Evolutionary conservation across 2,329 filamentous ascomycete species (phyloP).

Genomic region (Fusarium sp.): DNA sequence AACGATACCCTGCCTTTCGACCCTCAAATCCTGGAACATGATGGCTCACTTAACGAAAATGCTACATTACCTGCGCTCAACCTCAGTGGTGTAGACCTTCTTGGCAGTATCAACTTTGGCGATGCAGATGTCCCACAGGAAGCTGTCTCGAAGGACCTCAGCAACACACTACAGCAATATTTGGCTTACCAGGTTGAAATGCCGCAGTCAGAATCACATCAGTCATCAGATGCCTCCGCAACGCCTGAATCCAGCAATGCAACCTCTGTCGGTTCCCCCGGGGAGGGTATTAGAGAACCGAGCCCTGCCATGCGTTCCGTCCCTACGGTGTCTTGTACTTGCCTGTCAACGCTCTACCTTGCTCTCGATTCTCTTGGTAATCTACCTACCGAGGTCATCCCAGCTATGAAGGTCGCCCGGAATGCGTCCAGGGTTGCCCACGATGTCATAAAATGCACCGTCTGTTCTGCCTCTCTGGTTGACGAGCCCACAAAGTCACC

Average conservation of each 20-base stretch:
- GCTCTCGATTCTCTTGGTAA: slow-evolving; percentile 64
- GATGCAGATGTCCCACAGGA: slow-evolving; percentile 47
- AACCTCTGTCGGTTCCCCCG: slow-evolving; percentile 36
- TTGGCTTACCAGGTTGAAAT: slow-evolving; percentile 41
- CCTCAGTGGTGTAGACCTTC: slow-evolving; percentile 48
- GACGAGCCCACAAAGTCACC: slow-evolving; percentile 52
- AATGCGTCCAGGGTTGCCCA: slow-evolving; percentile 63
- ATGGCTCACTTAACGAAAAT: slow-evolving; percentile 18
- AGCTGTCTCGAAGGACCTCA: slow-evolving; percentile 49
- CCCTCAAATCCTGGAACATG: slow-evolving; percentile 31
- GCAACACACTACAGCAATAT: slow-evolving; percentile 46
- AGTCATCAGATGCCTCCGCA: slow-evolving; percentile 39
- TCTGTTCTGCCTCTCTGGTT: slow-evolving; percentile 59
- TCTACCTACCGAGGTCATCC: slow-evolving; percentile 59
- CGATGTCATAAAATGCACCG: slow-evolving; percentile 63
- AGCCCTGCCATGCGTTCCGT: slow-evolving; percentile 39
- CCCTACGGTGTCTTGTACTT: slow-evolving; percentile 58
- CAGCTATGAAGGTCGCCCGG: slow-evolving; percentile 63
- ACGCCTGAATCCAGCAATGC: slow-evolving; percentile 42
- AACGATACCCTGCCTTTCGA: slow-evolving; percentile 32
- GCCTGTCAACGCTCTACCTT: slow-evolving; percentile 63
- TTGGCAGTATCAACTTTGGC: slow-evolving; percentile 52
- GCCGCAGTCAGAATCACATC: slow-evolving; percentile 17
- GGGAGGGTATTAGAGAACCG: slow-evolving; percentile 12
- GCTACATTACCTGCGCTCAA: slow-evolving; percentile 25